Percentiles rank a stretch among this genome's conserved stretches.
Conservation (phyloP, 495 filamentous ascomycete species). For the Immersiella caudata region DNA sequence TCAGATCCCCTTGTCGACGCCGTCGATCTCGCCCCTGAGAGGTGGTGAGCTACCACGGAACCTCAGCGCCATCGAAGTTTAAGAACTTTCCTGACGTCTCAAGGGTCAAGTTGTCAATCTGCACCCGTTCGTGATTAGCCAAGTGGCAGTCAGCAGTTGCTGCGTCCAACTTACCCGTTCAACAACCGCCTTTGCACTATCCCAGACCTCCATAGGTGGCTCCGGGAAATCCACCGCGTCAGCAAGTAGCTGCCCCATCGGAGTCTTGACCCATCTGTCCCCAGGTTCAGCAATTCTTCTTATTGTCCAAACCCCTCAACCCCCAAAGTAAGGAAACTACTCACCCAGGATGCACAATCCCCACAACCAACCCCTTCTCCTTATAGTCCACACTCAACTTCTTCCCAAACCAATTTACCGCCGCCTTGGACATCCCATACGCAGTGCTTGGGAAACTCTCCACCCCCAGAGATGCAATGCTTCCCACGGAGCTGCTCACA, state of each 20-base stretch:
- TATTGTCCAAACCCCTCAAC: background rate
- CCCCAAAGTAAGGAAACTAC: conserved; percentile 16
- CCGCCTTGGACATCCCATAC: conserved; percentile 38
- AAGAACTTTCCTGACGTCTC: conserved; percentile 30
- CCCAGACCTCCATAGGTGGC: conserved; percentile 37
- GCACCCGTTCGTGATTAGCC: background rate
- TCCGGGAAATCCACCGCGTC: conserved; percentile 36
- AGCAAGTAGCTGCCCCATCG: conserved; percentile 41
- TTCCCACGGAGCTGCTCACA: conserved; percentile 37
- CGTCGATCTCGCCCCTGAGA: no score
- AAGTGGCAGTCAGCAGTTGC: background rate
- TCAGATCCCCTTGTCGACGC: no score
- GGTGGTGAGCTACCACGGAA: conserved; percentile 29
- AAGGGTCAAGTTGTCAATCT: background rate
- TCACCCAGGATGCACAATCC: conserved; percentile 39
- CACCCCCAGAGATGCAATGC: conserved; percentile 33
- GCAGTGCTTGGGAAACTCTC: conserved; percentile 29
- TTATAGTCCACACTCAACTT: conserved; percentile 31
- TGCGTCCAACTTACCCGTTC: conserved; percentile 33
- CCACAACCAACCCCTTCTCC: conserved; percentile 29
- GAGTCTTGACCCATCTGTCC: conserved; percentile 46
- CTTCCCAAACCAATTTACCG: conserved; percentile 31
- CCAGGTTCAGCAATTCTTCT: background rate
- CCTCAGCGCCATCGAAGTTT: conserved; percentile 19
- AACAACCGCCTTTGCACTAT: conserved; percentile 34